Conservation (phyloP, 1,139 yeast genomes). For the Kazachstania sp. region DNA sequence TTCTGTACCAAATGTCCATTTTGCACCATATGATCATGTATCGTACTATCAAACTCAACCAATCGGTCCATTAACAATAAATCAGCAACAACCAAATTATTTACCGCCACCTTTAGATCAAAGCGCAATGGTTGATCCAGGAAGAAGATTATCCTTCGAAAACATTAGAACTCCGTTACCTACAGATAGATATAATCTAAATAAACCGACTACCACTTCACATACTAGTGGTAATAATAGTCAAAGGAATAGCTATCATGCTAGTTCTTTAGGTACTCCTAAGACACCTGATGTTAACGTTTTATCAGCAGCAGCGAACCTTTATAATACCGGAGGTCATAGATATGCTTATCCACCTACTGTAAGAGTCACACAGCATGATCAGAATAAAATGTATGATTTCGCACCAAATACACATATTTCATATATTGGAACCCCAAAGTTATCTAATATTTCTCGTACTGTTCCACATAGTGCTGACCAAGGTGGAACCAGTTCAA, state of each 20-base stretch:
- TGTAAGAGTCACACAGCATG: not conserved
- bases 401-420: not conserved
- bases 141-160: not conserved
- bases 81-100: not conserved
- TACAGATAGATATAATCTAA: not conserved
- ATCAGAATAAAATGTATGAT: not conserved
- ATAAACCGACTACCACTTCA: not conserved
- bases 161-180: not conserved
- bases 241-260: not conserved
- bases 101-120: not conserved
- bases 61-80: not conserved
- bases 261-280: not conserved
- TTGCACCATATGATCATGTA: not conserved
- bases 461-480: not conserved
- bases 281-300: conserved; percentile 17
- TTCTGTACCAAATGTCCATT: not conserved
- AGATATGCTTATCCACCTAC: conserved; percentile 19
- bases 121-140: not conserved
- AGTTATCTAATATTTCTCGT: not conserved
- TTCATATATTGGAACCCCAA: conserved; percentile 1
- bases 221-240: not conserved
- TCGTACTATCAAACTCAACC: not conserved
- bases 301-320: conserved; percentile 19
- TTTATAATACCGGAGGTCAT: conserved; percentile 23
- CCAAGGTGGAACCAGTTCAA: not conserved